Percentiles rank a stretch among this genome's conserved stretches.
Conservation (phyloP, 139 green algal species). For the Chlamydomonas sp. region DNA sequence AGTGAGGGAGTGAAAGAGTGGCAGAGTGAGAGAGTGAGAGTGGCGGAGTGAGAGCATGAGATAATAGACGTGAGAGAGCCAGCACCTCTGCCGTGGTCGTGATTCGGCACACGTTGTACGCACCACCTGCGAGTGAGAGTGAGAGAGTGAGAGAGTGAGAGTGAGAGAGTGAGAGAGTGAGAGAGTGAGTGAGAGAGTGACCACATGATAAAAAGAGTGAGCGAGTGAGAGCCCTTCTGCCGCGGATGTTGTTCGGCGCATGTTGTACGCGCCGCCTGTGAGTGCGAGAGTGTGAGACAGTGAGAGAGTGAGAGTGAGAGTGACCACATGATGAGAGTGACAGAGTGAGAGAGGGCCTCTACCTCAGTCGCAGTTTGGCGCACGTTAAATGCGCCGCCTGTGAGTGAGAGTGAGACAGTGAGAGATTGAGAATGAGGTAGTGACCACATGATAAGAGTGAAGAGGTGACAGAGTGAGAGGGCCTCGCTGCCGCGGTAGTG, state of each 20-base stretch:
- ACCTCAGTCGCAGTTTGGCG: too few species aligned
- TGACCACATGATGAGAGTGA: neutral
- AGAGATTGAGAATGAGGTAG: neutral
- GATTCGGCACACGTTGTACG: too few species aligned
- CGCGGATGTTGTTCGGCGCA: too few species aligned
- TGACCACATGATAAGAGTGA: neutral
- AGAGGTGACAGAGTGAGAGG: too few species aligned
- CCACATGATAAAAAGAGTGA: neutral
- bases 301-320: neutral
- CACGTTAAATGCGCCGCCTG: too few species aligned
- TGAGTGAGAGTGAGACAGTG: neutral
- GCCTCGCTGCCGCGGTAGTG: too few species aligned
- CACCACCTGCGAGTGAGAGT: too few species aligned
- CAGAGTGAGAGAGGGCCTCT: too few species aligned
- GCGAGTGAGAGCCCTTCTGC: too few species aligned
- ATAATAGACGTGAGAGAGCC: neutral
- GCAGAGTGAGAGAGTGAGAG: neutral
- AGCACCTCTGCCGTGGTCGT: too few species aligned
- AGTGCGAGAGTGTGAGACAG: neutral
- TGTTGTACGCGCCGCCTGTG: too few species aligned
- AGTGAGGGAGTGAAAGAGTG: neutral
- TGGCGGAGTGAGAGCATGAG: too few species aligned
- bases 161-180: neutral
- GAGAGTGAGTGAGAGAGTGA: neutral
- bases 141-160: neutral